Conservation (phyloP, 1,139 yeast genomes). For the Eremothecium cymbalariae region DNA sequence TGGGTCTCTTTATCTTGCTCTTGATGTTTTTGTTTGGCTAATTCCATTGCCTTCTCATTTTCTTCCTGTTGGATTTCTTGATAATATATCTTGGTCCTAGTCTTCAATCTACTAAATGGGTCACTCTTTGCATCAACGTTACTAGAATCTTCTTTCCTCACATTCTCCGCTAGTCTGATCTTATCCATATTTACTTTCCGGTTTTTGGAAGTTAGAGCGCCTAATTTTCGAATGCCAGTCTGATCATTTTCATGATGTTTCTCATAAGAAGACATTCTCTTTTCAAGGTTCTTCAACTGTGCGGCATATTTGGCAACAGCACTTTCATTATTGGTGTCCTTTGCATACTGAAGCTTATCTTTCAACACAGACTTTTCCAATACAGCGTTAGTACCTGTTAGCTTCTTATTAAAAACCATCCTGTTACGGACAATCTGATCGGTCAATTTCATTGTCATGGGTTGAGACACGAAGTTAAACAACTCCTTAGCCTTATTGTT, state of each 20-base stretch:
- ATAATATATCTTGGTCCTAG: slow-evolving; percentile 78
- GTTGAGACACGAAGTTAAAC: slow-evolving; percentile 51
- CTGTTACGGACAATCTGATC: slow-evolving; percentile 73
- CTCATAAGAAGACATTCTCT: slow-evolving; percentile 40
- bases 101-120: slow-evolving; percentile 85
- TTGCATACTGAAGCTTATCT: slow-evolving; percentile 71
- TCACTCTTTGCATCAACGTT: slow-evolving; percentile 50
- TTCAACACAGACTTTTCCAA: slow-evolving; percentile 62
- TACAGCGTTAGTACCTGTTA: slow-evolving; percentile 69
- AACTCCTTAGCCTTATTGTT: slow-evolving; percentile 58
- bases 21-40: slow-evolving; percentile 34
- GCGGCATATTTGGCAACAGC: slow-evolving; percentile 39
- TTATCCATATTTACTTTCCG: slow-evolving; percentile 70
- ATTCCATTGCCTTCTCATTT: slow-evolving; percentile 39
- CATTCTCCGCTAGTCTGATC: slow-evolving; percentile 72
- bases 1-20: slow-evolving; percentile 32
- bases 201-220: slow-evolving; percentile 47
- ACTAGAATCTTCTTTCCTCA: slow-evolving; percentile 40
- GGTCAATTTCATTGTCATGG: slow-evolving; percentile 67
- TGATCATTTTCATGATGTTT: slow-evolving; percentile 34
- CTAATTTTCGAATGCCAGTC: slow-evolving; percentile 31
- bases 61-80: slow-evolving; percentile 41
- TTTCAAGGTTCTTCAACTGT: slow-evolving; percentile 38
- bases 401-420: slow-evolving; percentile 47
- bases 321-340: slow-evolving; percentile 50